Percentiles rank a stretch among this genome's conserved stretches.
Conservation (phyloP, 202 grass and related monocot species). For the Schoenoplectus triqueter region DNA sequence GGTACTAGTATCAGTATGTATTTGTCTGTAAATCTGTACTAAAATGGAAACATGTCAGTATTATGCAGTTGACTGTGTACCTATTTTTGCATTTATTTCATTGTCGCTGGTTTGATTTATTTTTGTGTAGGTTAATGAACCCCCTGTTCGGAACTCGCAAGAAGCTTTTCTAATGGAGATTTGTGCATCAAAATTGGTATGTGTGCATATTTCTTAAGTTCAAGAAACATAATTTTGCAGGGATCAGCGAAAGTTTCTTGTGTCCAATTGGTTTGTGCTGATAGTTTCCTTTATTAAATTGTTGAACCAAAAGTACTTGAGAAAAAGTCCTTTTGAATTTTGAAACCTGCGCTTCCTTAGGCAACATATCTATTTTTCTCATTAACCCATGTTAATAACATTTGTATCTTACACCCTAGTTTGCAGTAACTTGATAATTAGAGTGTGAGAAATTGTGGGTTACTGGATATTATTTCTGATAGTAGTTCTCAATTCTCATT, state of each 20-base stretch:
- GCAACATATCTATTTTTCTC: neutral
- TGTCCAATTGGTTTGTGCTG: neutral
- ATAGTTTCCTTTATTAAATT: neutral
- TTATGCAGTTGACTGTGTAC: neutral
- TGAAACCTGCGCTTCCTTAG: neutral
- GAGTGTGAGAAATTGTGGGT: neutral
- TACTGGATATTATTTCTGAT: neutral
- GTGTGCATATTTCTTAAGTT: neutral
- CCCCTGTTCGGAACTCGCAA: slow-evolving; percentile 75
- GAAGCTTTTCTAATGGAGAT: slow-evolving; percentile 50
- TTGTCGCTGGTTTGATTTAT: slow-evolving; percentile 21
- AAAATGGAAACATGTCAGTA: neutral
- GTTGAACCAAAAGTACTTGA: neutral
- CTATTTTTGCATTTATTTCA: neutral
- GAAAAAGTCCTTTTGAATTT: neutral
- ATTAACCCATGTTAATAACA: neutral
- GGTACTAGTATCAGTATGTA: neutral
- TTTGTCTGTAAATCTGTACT: neutral
- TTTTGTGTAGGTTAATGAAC: slow-evolving; percentile 61
- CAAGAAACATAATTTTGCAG: neutral
- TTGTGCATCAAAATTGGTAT: slow-evolving; percentile 35
- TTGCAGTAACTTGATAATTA: neutral
- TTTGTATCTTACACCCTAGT: neutral
- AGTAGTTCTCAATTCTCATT: neutral
- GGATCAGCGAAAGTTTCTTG: no score